A percentile compares a stretch with the other conserved stretches of the same genome.
Conservation (phyloP, 2,329 filamentous ascomycete genomes). For the Fusarium pseudoanthophilum region DNA sequence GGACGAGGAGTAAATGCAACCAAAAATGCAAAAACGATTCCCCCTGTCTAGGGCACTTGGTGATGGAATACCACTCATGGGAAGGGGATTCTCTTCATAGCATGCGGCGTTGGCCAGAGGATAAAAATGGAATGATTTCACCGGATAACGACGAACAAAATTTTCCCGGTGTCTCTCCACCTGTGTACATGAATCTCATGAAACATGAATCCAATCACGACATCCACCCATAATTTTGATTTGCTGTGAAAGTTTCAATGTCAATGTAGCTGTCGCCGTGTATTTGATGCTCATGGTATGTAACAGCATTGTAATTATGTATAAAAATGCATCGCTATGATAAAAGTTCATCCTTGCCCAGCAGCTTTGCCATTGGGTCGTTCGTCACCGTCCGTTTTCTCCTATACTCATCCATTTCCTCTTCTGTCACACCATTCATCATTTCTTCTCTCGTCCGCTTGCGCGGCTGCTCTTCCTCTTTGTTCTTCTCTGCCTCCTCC, state of each 20-base stretch:
- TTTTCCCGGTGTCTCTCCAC: slow-evolving; percentile 30
- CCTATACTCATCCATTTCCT: slow-evolving; percentile 87
- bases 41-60: slow-evolving; percentile 47
- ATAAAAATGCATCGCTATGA: slow-evolving; percentile 30
- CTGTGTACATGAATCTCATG: slow-evolving; percentile 43
- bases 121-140: slow-evolving; percentile 58
- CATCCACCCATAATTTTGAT: neutral
- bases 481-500: slow-evolving; percentile 46
- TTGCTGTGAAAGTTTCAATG: slow-evolving; percentile 18
- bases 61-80: slow-evolving; percentile 52
- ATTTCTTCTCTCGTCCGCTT: slow-evolving; percentile 85
- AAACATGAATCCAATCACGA: slow-evolving; percentile 38
- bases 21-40: slow-evolving; percentile 46
- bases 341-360: slow-evolving; percentile 74
- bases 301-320: neutral
- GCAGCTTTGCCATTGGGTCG: slow-evolving; percentile 87
- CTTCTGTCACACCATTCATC: slow-evolving; percentile 80
- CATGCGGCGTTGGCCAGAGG: slow-evolving; percentile 64
- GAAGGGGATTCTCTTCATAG: slow-evolving; percentile 58
- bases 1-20: slow-evolving; percentile 75
- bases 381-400: slow-evolving; percentile 77
- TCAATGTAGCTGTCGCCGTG: neutral
- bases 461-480: slow-evolving; percentile 56
- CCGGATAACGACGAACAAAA: slow-evolving; percentile 44
- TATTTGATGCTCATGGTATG: neutral